Percentiles rank a stretch among this genome's conserved stretches.
These are phyloP conservation scores for Chalara sp. DNA, from an alignment of 2,329 filamentous ascomycete genomes.

Conservation along the genomic window DNA sequence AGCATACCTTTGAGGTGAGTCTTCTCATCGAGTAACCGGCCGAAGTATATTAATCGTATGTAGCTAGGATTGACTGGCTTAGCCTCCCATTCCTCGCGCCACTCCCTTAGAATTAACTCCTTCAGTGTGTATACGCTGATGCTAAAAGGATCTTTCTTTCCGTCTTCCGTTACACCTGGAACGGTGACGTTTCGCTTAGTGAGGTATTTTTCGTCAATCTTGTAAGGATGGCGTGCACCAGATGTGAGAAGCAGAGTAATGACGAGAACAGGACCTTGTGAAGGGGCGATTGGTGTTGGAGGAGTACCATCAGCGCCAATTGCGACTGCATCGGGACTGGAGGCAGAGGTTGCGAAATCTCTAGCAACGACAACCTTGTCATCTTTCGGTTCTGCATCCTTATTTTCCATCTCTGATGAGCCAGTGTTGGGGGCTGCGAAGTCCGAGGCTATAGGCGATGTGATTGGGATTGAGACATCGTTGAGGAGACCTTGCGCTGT, in stretches of 20 bases:
- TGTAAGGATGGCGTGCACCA: conserved; percentile 82
- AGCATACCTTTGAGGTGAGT: conserved; percentile 71
- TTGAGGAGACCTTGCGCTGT: conserved; percentile 19
- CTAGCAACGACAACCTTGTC: not conserved
- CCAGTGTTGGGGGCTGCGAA: conserved; percentile 7
- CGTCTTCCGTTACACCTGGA: conserved; percentile 54
- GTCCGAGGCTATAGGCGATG: conserved; percentile 13
- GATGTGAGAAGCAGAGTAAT: conserved; percentile 81
- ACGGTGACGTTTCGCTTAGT: conserved; percentile 72
- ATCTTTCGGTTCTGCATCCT: conserved; percentile 5
- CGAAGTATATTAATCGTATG: conserved; percentile 88
- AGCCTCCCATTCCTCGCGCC: conserved; percentile 86
- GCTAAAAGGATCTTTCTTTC: conserved; percentile 69
- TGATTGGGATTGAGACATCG: conserved; percentile 18
- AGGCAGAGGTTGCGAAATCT: not conserved
- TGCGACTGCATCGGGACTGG: too few relatives aligned
- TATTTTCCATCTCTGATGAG: conserved; percentile 1
- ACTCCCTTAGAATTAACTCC: conserved; percentile 87
- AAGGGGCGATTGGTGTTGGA: conserved; percentile 15
- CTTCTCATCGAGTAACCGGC: conserved; percentile 86
- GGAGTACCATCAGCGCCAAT: not conserved
- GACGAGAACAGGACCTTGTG: conserved; percentile 44
- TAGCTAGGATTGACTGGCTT: conserved; percentile 80
- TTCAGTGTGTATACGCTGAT: conserved; percentile 93
- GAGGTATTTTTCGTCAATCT: conserved; percentile 81